Conservation (phyloP, 2,329 filamentous ascomycete species). For the Ceratocystis harringtonii region DNA sequence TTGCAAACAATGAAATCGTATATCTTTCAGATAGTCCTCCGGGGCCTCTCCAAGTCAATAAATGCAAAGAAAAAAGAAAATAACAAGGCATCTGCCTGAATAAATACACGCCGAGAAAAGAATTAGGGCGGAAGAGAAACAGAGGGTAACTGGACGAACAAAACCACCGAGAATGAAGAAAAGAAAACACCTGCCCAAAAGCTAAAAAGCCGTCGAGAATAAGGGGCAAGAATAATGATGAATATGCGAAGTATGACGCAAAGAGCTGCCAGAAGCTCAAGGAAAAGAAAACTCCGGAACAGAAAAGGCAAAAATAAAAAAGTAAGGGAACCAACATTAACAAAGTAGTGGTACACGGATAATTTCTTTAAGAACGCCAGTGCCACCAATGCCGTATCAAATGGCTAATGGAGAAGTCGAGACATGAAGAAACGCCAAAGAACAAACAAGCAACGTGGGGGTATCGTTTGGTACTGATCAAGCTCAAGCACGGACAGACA, state of each 20-base stretch:
- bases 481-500: slow-evolving; percentile 14
- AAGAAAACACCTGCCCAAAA: not conserved
- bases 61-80: not conserved
- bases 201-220: slow-evolving; percentile 3
- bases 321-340: slow-evolving; percentile 9
- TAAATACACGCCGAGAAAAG: not conserved
- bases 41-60: not conserved
- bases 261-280: slow-evolving; percentile 10
- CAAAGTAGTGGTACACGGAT: slow-evolving; percentile 17
- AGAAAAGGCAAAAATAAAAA: slow-evolving; percentile 4
- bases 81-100: not conserved
- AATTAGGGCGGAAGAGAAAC: slow-evolving; percentile 1
- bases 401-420: slow-evolving; percentile 7
- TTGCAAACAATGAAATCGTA: slow-evolving; percentile 17
- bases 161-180: not conserved
- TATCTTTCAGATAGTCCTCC: slow-evolving; percentile 14
- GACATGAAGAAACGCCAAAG: slow-evolving; percentile 13
- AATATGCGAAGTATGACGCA: slow-evolving; percentile 6
- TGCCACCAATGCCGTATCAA: slow-evolving; percentile 9
- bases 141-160: not conserved
- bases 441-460: slow-evolving; percentile 17
- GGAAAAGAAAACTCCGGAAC: slow-evolving; percentile 10
- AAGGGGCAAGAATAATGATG: slow-evolving; percentile 7
- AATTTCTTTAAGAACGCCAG: slow-evolving; percentile 11
- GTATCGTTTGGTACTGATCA: slow-evolving; percentile 18